phyloP scores from a whole-genome alignment of 2,329 filamentous ascomycete genomes.

The Atkinsonella texensis region DNA sequence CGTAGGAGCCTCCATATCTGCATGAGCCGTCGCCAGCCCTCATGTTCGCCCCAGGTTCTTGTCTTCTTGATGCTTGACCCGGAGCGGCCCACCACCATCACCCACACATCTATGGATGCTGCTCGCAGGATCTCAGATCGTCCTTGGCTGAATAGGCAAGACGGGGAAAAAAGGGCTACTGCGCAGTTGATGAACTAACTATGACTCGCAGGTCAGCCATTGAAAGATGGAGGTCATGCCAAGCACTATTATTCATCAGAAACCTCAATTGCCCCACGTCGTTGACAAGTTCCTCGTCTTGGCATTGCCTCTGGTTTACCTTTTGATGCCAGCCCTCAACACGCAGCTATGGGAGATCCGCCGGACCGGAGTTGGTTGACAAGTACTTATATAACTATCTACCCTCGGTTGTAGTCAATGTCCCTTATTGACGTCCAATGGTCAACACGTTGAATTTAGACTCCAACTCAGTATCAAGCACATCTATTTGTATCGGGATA shows the following conservation, averaged over 20 bases:
- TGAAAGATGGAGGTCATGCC: not conserved
- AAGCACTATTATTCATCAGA: not conserved
- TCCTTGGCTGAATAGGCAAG: not conserved
- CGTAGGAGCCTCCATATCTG: not conserved
- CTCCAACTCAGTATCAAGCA: not conserved
- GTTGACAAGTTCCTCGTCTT: not conserved
- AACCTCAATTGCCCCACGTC: constrained; percentile 2
- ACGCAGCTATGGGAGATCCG: not conserved
- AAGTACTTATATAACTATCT: constrained; percentile 2
- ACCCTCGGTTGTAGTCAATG: not conserved
- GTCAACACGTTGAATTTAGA: not conserved
- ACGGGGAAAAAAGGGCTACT: not conserved
- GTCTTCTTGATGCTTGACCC: not conserved
- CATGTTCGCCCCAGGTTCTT: not conserved
- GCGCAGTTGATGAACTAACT: not conserved
- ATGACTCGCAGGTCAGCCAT: not conserved
- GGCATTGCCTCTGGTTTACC: not conserved
- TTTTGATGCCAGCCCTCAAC: not conserved
- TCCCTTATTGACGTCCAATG: not conserved
- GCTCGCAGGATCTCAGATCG: not conserved
- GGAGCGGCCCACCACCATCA: not conserved
- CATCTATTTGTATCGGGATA: not conserved
- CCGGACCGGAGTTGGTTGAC: not conserved
- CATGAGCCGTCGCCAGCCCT: not conserved
- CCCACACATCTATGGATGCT: not conserved